Evolutionary conservation across 176 grass and related monocot genomes (phyloP), one percentile per base, ranked within the genome.

Genomic region (Paspalum notatum): DNA sequence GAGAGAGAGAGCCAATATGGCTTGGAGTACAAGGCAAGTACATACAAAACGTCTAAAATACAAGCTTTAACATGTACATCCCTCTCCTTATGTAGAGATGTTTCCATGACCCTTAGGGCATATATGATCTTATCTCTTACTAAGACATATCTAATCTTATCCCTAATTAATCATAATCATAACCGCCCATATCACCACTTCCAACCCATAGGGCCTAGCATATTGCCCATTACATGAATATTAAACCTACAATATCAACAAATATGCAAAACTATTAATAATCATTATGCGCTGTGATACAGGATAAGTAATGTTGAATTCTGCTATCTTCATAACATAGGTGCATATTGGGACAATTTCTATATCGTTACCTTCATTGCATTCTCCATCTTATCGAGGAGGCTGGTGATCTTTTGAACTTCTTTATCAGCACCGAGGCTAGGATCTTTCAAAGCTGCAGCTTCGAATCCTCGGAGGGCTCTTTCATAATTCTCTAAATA

Each of bases 401-500:
- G 85, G 85, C 47, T 75, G 53, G 75, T 85, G 58, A 98, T 94
- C 82, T 92, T 98, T 77, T 83, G 74, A 80, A 88, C 83, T 94
- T 98, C 92, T 80, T 45, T 85, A 85, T 91, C 84, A 62, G 92
- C 95, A 78, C 73, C 70, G 1, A 98, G 92, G 62, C 84, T 86
- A 82, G 95, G 95, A 68, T 98, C 95, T 84, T 81, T 93, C 62
- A 88, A 83, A 83, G 95, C 78, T 6, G 95, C 95, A 85, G 86
- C 85, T 87, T 98, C 95, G 75, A 93, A 98, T 68, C 95, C 91
- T 70, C 82, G 86, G 84, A 98, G 90, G 72, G 95, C 92, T 66
- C 95, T 94, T 92, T 94, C 95, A 47, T 94, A 98, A 66, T 98
- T 98, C 89, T 98, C 95, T 52, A 98, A 69, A 72, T 98, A 98